Evolutionary conservation across 139 green algal species (phyloP).

Genomic region (Picochlorum sp.): DNA sequence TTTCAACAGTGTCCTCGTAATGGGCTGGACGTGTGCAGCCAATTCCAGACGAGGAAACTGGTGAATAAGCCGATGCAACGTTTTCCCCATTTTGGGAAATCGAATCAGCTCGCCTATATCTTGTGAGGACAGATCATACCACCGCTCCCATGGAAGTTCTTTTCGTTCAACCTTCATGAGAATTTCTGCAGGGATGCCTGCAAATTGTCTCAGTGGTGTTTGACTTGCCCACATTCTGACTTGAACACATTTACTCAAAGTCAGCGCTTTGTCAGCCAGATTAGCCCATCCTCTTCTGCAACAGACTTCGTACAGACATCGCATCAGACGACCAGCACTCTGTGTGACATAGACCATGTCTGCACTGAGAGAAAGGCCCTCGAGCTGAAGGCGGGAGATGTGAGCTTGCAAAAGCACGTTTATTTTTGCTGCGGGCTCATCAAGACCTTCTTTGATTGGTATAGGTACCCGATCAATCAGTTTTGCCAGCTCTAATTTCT

Average conservation of each 20-base stretch:
- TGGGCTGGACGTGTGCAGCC: constrained; percentile 84
- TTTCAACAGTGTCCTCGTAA: constrained; percentile 87
- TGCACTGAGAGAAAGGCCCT: constrained; percentile 79
- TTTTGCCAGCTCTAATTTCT: constrained; percentile 98
- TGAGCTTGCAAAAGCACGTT: constrained; percentile 96
- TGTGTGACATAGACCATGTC: constrained; percentile 99
- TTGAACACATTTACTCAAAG: constrained; percentile 90
- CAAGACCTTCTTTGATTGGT: constrained; percentile 93
- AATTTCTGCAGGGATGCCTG: constrained; percentile 56
- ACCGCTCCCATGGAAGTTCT: constrained; percentile 94
- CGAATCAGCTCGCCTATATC: constrained; percentile 93
- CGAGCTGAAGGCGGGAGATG: constrained; percentile 89
- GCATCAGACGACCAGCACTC: constrained; percentile 82
- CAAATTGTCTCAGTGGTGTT: constrained; percentile 85
- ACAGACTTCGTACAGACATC: constrained; percentile 95
- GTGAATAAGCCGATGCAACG: constrained; percentile 88
- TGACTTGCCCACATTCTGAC: constrained; percentile 87
- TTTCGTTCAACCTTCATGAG: constrained; percentile 79
- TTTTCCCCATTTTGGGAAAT: constrained; percentile 92
- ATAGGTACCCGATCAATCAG: constrained; percentile 96
- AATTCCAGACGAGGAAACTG: constrained; percentile 93
- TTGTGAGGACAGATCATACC: constrained; percentile 82
- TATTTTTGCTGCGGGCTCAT: constrained; percentile 96
- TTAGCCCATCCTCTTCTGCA: constrained; percentile 84
- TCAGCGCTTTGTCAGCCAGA: constrained; percentile 78